Evolutionary conservation across 345 rosid species (phyloP).

Genomic region (Microthlaspi erraticum): DNA sequence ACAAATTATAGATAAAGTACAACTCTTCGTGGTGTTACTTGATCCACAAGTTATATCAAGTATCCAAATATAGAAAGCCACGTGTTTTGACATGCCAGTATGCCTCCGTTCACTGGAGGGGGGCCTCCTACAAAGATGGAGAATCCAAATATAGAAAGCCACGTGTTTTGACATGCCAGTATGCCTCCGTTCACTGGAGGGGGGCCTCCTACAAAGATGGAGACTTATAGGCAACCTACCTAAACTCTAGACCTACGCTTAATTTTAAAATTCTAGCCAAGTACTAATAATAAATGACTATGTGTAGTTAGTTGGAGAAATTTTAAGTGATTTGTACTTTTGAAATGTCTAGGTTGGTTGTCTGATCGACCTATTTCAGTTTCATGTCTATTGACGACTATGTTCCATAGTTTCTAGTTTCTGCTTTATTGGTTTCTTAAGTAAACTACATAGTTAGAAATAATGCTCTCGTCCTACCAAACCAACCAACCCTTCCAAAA

Average conservation of each 20-base stretch:
- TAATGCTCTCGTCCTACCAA: slow-evolving; percentile 29
- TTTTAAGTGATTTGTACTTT: slow-evolving; percentile 3
- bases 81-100: slow-evolving; percentile 28
- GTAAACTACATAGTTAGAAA: slow-evolving; percentile 4
- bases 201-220: background rate
- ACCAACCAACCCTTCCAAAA: slow-evolving; percentile 22
- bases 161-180: slow-evolving; percentile 27
- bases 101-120: too few relatives aligned
- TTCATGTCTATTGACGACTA: slow-evolving; percentile 10
- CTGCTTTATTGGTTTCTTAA: background rate
- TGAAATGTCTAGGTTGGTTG: slow-evolving; percentile 40
- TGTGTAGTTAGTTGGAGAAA: slow-evolving; percentile 6
- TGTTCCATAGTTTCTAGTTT: background rate
- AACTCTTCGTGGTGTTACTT: slow-evolving; percentile 7
- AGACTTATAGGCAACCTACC: slow-evolving; percentile 42
- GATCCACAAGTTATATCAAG: slow-evolving; percentile 17
- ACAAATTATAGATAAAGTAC: slow-evolving; percentile 17
- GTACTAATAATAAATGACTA: slow-evolving; percentile 11
- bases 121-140: too few relatives aligned
- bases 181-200: slow-evolving; percentile 18
- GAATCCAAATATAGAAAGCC: too few relatives aligned
- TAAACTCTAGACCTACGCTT: slow-evolving; percentile 17
- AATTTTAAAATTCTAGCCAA: slow-evolving; percentile 22
- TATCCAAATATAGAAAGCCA: slow-evolving; percentile 32
- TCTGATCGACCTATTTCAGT: slow-evolving; percentile 26